Evolutionary conservation across 129 eudicot species (phyloP).

Genomic region (Flaveria brownii): DNA sequence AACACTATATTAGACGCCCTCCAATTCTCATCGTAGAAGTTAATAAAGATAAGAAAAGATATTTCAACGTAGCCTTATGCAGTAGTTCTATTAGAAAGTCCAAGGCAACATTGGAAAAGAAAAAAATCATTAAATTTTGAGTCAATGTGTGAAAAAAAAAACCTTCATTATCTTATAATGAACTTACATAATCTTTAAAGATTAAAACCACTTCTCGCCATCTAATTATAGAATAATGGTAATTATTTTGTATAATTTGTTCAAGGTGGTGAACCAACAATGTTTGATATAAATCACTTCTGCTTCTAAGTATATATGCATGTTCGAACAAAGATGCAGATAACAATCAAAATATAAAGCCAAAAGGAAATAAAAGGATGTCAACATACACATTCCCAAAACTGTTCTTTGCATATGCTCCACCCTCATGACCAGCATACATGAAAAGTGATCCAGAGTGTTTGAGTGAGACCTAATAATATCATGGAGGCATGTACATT

Average conservation of each 20-base stretch:
- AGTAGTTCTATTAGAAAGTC: not conserved
- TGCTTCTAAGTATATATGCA: not conserved
- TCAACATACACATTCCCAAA: slow-evolving; percentile 81
- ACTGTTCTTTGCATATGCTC: slow-evolving; percentile 98
- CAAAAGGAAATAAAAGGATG: slow-evolving; percentile 14
- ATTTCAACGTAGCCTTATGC: not conserved
- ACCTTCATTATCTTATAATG: not conserved
- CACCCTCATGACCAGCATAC: slow-evolving; percentile 99
- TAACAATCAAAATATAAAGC: not conserved
- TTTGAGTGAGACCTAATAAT: slow-evolving; percentile 82
- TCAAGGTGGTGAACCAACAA: slow-evolving; percentile 2
- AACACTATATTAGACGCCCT: not conserved
- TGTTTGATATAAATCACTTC: not conserved
- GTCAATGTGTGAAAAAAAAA: not conserved
- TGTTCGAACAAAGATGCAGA: slow-evolving; percentile 16
- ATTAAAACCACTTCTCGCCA: not conserved
- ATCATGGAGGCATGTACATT: slow-evolving; percentile 7
- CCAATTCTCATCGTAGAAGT: not conserved
- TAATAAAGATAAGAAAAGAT: not conserved
- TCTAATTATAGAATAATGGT: not conserved
- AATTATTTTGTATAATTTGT: not conserved
- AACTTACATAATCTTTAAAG: not conserved
- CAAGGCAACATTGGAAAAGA: not conserved
- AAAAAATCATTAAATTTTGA: not conserved
- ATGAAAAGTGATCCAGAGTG: slow-evolving; percentile 99